Evolutionary conservation across 805 yeast genomes (phyloP), one percentile per base, ranked within the genome.

Genomic region (Ogataea dorogensis): DNA sequence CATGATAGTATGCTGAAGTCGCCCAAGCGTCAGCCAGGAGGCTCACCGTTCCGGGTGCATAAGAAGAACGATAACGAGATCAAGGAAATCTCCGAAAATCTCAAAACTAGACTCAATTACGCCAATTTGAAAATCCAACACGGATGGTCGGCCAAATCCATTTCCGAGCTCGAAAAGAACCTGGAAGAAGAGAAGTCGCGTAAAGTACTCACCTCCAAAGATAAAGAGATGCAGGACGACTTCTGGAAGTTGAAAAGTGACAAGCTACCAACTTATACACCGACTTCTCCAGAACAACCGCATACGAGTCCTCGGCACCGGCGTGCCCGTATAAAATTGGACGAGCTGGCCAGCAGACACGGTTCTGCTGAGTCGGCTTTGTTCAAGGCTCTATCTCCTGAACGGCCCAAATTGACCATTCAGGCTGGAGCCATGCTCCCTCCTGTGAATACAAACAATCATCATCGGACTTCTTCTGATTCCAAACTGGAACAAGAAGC

Each of bases 401-500:
- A 34, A 34, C 34, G 44, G 31, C 50, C 50, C n/a, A 49, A 49
- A 27, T 22, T 42, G 14, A 33, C 36, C 2, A 39, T 43, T 14
- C 31, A 37, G 19, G 36, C 46, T 7, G 24, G 33, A 12, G 17
- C 42, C 11, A 17, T 40, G 23, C 46, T 36, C 8, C 40, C 34
- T 7, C 40, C 31, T 10, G 18, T 19, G 7, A 32, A 28, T n/a
- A 42, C 24, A 12, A 27, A 22, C 30, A 38, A 24, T 17, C 44
- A 36, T 13, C 49, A 36, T 8, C 24, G 44, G 4, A 43, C 47
- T 5, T 26, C 48, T 7, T 41, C 56, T 11, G 59, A 54, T 17
- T 54, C 33, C 44, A 56, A 42, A 54, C 58, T 43, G 54, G 81
- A 75, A 43, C 74, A 74, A 47, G 80, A 75, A 31, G 81, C 81